A percentile compares a stretch with the other conserved stretches of the same genome.
phyloP scores from a whole-genome alignment of 495 filamentous ascomycete genomes.

The Xylaria bambusicola region DNA sequence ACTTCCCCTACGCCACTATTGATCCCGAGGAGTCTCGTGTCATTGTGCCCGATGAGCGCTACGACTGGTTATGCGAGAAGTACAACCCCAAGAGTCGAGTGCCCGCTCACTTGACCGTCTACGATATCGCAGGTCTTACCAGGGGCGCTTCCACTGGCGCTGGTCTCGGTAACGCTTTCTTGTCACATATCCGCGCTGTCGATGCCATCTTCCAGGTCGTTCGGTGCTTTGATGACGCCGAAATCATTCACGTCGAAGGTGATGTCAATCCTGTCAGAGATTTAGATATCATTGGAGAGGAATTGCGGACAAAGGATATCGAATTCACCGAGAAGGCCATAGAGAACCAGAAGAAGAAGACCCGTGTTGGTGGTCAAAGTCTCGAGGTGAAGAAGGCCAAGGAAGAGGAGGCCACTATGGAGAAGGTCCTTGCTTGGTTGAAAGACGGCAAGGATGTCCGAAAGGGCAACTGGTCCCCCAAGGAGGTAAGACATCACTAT shows the following conservation, averaged over 20 bases:
- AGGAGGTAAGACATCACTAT: constrained; percentile 76
- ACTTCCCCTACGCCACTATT: constrained; percentile 99
- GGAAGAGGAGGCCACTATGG: constrained; percentile 91
- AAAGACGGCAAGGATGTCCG: constrained; percentile 89
- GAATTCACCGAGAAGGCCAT: constrained; percentile 97
- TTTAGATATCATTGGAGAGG: constrained; percentile 93
- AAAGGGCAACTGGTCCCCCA: constrained; percentile 84
- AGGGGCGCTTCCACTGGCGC: constrained; percentile 95
- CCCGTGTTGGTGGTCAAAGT: constrained; percentile 88
- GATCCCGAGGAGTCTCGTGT: constrained; percentile 98
- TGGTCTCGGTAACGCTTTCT: constrained; percentile 95
- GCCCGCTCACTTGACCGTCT: constrained; percentile 96
- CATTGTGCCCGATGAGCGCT: constrained; percentile 94
- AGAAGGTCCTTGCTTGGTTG: constrained; percentile 79
- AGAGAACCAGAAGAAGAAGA: constrained; percentile 88
- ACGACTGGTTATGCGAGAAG: constrained; percentile 91
- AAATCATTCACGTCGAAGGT: constrained; percentile 99
- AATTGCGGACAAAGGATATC: constrained; percentile 96
- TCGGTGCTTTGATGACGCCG: constrained; percentile 97
- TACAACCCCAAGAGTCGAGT: constrained; percentile 97
- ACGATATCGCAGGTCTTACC: constrained; percentile 98
- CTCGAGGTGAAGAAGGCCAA: constrained; percentile 97
- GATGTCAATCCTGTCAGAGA: constrained; percentile 95
- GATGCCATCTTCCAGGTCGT: constrained; percentile 99
- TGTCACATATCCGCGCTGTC: constrained; percentile 98